These are phyloP conservation scores for Sorghum bicolor DNA, from an alignment of 176 grass and related monocot genomes.

Conservation along the genomic window Sorghum_bicolor_NCBIv3 NC_012872.2:59504001-59504500, in stretches of 20 bases:
- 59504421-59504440: constrained; percentile 88
- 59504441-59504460: constrained; percentile 97
- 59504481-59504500: constrained; percentile 96
- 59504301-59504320: background rate
- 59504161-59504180: background rate
- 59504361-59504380: background rate
- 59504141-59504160: constrained; percentile 81
- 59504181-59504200: background rate
- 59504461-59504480: constrained; percentile 98
- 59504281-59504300: background rate
- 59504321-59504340: background rate
- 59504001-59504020: background rate
- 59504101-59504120: constrained; percentile 93
- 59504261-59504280: background rate
- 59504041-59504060: too few relatives aligned
- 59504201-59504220: background rate
- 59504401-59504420: background rate
- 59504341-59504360: background rate
- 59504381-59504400: background rate
- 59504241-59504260: background rate
- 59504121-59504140: constrained; percentile 93
- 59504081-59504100: constrained; percentile 84
- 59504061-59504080: constrained; percentile 63
- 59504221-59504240: background rate
- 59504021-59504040: too few relatives aligned